A percentile compares a stretch with the other conserved stretches of the same genome.
These are phyloP conservation scores for Umbelopsis sp. DNA, from an alignment of 192 early-diverging fungal species.

Conservation along the genomic window DNA sequence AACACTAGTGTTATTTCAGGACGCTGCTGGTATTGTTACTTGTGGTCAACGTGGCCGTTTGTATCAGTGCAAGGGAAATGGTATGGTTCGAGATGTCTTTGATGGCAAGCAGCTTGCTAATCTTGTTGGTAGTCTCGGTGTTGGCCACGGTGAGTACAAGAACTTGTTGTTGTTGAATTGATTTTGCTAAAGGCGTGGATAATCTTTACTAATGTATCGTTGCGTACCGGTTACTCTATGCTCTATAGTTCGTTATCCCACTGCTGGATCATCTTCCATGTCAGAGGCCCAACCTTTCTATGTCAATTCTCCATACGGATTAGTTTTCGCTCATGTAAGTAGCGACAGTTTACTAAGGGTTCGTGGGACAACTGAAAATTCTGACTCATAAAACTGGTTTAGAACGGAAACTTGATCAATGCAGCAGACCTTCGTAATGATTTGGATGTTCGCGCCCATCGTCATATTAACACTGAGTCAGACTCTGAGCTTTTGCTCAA, in stretches of 20 bases:
- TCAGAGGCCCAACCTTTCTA: constrained; percentile 99
- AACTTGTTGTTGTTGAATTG: neutral
- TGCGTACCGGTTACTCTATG: constrained; percentile 16
- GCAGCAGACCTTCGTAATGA: constrained; percentile 85
- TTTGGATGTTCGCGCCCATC: constrained; percentile 93
- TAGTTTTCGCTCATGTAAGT: constrained; percentile 92
- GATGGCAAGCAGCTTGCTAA: constrained; percentile 72
- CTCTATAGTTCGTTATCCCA: constrained; percentile 91
- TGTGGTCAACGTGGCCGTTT: constrained; percentile 95
- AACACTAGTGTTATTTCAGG: constrained; percentile 56
- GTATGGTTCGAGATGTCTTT: constrained; percentile 99
- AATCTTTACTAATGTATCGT: neutral
- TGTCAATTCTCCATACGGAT: constrained; percentile 99
- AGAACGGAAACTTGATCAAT: constrained; percentile 99
- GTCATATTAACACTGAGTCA: constrained; percentile 99
- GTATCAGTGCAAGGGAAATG: constrained; percentile 99
- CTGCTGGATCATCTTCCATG: constrained; percentile 93
- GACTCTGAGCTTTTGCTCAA: constrained; percentile 99
- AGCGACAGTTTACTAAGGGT: neutral
- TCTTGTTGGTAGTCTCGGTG: constrained; percentile 87
- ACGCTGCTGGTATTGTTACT: constrained; percentile 98
- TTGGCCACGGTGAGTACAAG: constrained; percentile 87
- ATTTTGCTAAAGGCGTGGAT: neutral
- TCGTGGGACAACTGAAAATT: constrained; percentile 7
- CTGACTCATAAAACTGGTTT: constrained; percentile 1